phyloP scores from a whole-genome alignment of 306 rosid genomes.

The Ochetophila trinervis region DNA sequence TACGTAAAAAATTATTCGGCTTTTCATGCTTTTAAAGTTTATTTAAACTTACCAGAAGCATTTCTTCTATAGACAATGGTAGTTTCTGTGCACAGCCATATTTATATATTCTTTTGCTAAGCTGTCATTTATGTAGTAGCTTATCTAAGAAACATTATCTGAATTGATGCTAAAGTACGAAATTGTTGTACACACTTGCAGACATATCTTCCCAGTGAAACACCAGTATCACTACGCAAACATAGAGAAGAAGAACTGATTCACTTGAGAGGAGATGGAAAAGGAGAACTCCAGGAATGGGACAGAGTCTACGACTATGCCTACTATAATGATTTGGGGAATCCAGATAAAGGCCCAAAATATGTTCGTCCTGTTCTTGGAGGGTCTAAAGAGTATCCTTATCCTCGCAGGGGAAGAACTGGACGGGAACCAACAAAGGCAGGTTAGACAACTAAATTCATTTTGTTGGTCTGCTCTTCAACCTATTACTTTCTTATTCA shows the following conservation, averaged over 20 bases:
- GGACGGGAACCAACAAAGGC: slow-evolving; percentile 48
- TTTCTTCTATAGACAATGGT: too few species aligned
- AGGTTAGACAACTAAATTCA: slow-evolving; percentile 37
- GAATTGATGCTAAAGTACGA: not conserved
- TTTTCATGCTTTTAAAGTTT: too few species aligned
- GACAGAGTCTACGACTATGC: slow-evolving; percentile 84
- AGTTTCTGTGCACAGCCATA: too few species aligned
- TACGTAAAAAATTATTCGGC: too few species aligned
- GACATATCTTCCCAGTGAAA: slow-evolving; percentile 66
- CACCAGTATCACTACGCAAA: slow-evolving; percentile 56
- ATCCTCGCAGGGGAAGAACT: slow-evolving; percentile 83
- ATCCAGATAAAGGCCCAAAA: slow-evolving; percentile 45
- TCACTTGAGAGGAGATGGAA: slow-evolving; percentile 66
- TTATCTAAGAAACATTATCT: not conserved
- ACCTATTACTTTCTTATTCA: not conserved
- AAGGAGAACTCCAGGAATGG: slow-evolving; percentile 54
- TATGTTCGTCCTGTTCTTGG: slow-evolving; percentile 72
- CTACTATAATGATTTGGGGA: slow-evolving; percentile 60
- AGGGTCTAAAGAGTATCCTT: slow-evolving; percentile 70
- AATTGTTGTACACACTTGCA: slow-evolving; percentile 23
- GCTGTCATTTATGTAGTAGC: too few species aligned
- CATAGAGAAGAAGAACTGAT: slow-evolving; percentile 65
- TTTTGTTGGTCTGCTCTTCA: not conserved
- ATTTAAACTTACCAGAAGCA: too few species aligned
- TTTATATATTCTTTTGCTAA: too few species aligned